Percentiles rank a stretch among this genome's conserved stretches.
These are phyloP conservation scores for Starmerella geochares DNA, from an alignment of 805 yeast genomes.

Conservation along the genomic window DNA sequence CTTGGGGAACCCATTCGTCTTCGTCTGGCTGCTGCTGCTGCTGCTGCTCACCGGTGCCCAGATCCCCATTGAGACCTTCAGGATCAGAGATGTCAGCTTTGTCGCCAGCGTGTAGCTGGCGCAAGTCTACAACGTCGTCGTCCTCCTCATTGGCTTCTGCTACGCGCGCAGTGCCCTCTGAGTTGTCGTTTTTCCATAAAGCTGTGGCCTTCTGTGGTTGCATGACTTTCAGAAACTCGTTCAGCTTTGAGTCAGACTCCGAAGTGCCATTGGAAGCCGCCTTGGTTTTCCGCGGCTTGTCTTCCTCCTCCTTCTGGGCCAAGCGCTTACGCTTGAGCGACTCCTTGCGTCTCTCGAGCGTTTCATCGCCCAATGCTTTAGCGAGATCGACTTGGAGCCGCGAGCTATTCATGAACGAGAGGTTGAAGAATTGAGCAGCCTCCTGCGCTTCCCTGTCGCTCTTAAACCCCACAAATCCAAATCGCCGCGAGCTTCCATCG, in stretches of 20 bases:
- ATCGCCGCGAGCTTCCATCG: slow-evolving; percentile 79
- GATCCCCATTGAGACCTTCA: no score
- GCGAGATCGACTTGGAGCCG: slow-evolving; percentile 72
- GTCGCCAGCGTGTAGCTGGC: slow-evolving; percentile 27
- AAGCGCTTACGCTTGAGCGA: slow-evolving; percentile 20
- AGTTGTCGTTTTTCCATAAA: slow-evolving; percentile 31
- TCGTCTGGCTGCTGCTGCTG: slow-evolving; percentile 23
- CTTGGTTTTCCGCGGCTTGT: slow-evolving; percentile 23
- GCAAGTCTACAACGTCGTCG: slow-evolving; percentile 31
- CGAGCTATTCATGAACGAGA: slow-evolving; percentile 73
- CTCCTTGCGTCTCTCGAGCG: slow-evolving; percentile 45
- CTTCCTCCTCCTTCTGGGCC: neutral
- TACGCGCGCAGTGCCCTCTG: slow-evolving; percentile 6
- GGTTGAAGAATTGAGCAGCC: slow-evolving; percentile 67
- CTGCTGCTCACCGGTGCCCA: no score
- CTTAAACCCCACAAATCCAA: slow-evolving; percentile 85
- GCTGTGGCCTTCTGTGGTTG: slow-evolving; percentile 47
- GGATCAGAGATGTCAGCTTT: no score
- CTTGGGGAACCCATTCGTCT: slow-evolving; percentile 33
- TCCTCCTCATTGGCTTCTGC: slow-evolving; percentile 22
- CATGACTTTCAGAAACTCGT: slow-evolving; percentile 75
- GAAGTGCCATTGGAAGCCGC: slow-evolving; percentile 18
- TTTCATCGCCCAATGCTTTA: slow-evolving; percentile 74
- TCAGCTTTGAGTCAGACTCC: slow-evolving; percentile 39
- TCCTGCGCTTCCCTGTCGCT: slow-evolving; percentile 61